phyloP scores from a whole-genome alignment of 306 rosid species.

The Alnus glutinosa region DNA sequence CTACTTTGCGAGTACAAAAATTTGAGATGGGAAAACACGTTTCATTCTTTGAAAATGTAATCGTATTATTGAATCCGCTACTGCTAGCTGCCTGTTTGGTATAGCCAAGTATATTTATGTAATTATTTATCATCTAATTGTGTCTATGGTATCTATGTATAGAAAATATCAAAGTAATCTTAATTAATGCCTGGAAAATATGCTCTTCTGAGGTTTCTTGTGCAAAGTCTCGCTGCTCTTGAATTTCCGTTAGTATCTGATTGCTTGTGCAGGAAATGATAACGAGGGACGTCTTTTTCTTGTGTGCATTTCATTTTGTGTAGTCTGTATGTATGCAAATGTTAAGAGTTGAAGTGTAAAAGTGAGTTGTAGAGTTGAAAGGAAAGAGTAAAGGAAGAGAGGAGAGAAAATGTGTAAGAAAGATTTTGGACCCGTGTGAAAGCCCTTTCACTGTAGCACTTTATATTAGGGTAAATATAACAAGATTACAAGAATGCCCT shows the following conservation, averaged over 20 bases:
- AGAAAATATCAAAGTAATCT: not conserved
- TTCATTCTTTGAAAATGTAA: constrained; percentile 1
- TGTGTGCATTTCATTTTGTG: not conserved
- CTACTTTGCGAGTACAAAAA: not conserved
- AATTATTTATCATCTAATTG: not conserved
- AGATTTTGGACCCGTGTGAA: too few relatives aligned
- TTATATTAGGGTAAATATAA: not conserved
- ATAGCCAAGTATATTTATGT: not conserved
- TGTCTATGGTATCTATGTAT: not conserved
- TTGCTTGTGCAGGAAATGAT: not conserved
- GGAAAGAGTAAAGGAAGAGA: too few relatives aligned
- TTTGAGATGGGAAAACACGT: not conserved
- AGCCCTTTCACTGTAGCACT: too few relatives aligned
- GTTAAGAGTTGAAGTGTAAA: too few relatives aligned
- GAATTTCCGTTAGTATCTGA: not conserved
- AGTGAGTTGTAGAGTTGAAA: too few relatives aligned
- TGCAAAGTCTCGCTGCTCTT: not conserved
- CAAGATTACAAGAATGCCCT: not conserved
- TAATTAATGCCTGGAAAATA: not conserved
- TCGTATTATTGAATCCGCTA: not conserved
- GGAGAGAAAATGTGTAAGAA: too few relatives aligned
- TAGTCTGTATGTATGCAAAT: too few relatives aligned
- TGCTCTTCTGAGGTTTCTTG: not conserved
- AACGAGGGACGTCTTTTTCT: not conserved
- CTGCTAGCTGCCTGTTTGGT: not conserved